phyloP scores from a whole-genome alignment of 305 asterid genomes.

The Ilex paraguariensis region DNA sequence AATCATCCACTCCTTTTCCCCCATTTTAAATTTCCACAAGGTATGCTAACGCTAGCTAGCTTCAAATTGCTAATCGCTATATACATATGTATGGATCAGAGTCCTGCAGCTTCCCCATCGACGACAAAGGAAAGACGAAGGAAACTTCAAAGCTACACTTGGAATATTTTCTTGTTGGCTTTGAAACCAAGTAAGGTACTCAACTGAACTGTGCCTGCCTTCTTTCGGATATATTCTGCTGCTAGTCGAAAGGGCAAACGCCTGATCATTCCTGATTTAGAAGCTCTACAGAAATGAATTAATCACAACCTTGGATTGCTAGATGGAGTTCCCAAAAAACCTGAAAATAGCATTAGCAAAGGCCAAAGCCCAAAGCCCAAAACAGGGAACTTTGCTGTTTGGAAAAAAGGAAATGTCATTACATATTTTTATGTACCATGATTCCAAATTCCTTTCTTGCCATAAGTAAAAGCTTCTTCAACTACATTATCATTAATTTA shows the following conservation, averaged over 20 bases:
- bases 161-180: too few species aligned
- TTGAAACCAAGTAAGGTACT: too few species aligned
- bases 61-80: neutral
- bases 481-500: too few species aligned
- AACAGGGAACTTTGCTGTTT: neutral
- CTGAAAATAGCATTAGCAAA: neutral
- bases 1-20: neutral
- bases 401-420: neutral
- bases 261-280: neutral
- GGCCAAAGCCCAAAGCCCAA: too few species aligned
- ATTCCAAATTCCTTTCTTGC: neutral
- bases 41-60: neutral
- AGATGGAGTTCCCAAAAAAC: neutral
- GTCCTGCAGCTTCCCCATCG: neutral
- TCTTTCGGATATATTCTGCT: neutral
- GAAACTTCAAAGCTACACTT: too few species aligned
- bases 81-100: neutral
- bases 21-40: neutral
- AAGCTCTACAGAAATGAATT: too few species aligned
- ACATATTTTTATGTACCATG: neutral
- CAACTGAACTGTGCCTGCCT: too few species aligned
- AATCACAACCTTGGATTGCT: neutral
- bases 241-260: neutral
- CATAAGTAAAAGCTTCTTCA: too few species aligned
- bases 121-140: too few species aligned